Evolutionary conservation across 1,139 yeast species (phyloP).

Genomic region (Komagataea norvegica): DNA sequence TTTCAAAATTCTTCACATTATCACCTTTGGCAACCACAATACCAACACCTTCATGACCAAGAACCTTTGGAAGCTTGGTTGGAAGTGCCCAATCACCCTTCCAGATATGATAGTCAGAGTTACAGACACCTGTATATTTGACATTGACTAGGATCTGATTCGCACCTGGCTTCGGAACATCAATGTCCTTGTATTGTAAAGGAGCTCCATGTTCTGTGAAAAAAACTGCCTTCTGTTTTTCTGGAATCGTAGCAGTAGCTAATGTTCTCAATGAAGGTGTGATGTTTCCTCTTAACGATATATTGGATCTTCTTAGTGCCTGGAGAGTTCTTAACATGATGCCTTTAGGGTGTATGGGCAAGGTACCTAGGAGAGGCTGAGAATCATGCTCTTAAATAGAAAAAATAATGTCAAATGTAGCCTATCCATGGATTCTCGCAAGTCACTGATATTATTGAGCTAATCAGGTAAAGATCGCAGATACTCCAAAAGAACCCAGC

Average conservation of each 20-base stretch:
- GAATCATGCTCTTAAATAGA: too few relatives aligned
- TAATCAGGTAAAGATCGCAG: too few relatives aligned
- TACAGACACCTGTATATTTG: slow-evolving; percentile 66
- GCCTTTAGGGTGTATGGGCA: too few relatives aligned
- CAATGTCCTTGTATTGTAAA: slow-evolving; percentile 50
- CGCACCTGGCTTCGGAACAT: slow-evolving; percentile 57
- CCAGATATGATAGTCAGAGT: slow-evolving; percentile 68
- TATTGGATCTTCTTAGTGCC: too few relatives aligned
- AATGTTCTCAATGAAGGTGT: too few relatives aligned
- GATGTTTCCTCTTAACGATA: too few relatives aligned
- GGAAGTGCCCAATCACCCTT: slow-evolving; percentile 65
- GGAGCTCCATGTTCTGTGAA: slow-evolving; percentile 43
- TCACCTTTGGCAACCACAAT: slow-evolving; percentile 67
- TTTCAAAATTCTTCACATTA: slow-evolving; percentile 59
- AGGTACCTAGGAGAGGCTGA: too few relatives aligned
- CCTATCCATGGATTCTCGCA: too few relatives aligned
- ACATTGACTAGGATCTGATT: slow-evolving; percentile 57
- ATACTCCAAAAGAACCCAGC: too few relatives aligned
- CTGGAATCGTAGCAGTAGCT: slow-evolving; percentile 36
- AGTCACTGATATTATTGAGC: too few relatives aligned
- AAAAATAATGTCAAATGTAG: too few relatives aligned
- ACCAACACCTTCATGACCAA: slow-evolving; percentile 86
- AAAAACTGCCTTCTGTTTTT: slow-evolving; percentile 43
- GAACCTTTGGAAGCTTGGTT: slow-evolving; percentile 59
- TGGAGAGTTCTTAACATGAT: too few relatives aligned